Base-by-base conservation (phyloP, 129 eudicot genomes). In the Flaveria ramosissima region DNA sequence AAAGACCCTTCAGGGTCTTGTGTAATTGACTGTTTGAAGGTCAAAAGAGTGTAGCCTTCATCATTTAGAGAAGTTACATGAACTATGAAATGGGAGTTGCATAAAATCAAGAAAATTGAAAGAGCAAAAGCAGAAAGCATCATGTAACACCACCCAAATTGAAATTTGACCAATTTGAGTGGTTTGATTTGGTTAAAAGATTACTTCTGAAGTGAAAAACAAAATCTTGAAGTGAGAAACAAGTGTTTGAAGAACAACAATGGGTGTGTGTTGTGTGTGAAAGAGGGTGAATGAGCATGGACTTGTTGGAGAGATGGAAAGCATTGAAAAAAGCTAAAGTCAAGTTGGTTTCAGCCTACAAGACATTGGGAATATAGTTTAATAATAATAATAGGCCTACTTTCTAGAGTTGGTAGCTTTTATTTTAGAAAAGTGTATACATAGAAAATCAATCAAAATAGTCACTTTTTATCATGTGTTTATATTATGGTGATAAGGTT, bases 1-100 rank as follows among this genome's bases (percentile, higher is more conserved):
- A 94, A 78, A 46, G 97, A 84, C 69, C 90, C 93, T 76, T 83
- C 89, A 55, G 99, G 97, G 96, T 94, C 99, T 80, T 84, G 82
- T 72, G 68, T 81, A 24, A 94, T 91, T 43, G 88, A 86, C 19
- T 83, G 79, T 74, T 91, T 94, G 84, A 94, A 89, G 63, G 94
- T 84, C 51, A 89, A 46, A 53, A 94, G 93, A 2, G 99, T 92
- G 80, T 77, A 41, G 4, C 99, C 99, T 78, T 94, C 99, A 63
- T 89, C 89, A 75, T 42, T 84, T 17, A 94, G 77, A 56, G 82
- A 83, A 86, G 43, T 63, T 70, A 91, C 96, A 46, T 50, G 80
- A 70, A 74, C 71, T 80, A 65, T 64, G 78, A 74, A 72, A 71
- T 74, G 77, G 72, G 82, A 83, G 84, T 66, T 86, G 69, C 68